phyloP scores from a whole-genome alignment of 2,329 filamentous ascomycete species.

The Penicillium sp. region DNA sequence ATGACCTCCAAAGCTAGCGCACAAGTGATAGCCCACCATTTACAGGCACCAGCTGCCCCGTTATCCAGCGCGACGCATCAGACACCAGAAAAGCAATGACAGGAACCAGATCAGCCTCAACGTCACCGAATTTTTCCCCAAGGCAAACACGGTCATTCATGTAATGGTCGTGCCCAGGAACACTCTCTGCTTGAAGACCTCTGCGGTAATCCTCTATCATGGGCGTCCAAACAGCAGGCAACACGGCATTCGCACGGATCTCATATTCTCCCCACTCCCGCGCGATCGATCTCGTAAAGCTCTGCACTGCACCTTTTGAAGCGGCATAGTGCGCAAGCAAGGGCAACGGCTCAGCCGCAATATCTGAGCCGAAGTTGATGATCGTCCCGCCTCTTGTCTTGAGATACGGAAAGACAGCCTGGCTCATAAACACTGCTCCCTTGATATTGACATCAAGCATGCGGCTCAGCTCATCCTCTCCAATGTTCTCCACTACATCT shows the following conservation, averaged over 20 bases:
- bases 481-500: not conserved
- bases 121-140: not conserved
- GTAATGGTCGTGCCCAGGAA: not conserved
- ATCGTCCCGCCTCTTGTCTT: not conserved
- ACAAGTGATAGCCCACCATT: not conserved
- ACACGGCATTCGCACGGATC: not conserved
- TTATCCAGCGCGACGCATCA: not conserved
- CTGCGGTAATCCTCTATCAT: not conserved
- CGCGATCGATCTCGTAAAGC: not conserved
- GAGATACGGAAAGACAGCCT: not conserved
- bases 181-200: not conserved
- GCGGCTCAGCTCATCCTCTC: not conserved
- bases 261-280: not conserved
- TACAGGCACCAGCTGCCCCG: not conserved
- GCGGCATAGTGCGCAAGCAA: not conserved
- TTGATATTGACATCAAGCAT: slow-evolving; percentile 1
- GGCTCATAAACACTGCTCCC: not conserved
- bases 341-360: not conserved
- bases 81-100: slow-evolving; percentile 1
- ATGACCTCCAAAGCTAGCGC: not conserved
- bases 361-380: not conserved
- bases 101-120: not conserved
- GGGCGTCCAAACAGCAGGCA: not conserved
- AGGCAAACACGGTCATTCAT: not conserved
- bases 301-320: slow-evolving; percentile 1